phyloP scores from a whole-genome alignment of 768 basidiomycete species.

The Termitomyces sp. region DNA sequence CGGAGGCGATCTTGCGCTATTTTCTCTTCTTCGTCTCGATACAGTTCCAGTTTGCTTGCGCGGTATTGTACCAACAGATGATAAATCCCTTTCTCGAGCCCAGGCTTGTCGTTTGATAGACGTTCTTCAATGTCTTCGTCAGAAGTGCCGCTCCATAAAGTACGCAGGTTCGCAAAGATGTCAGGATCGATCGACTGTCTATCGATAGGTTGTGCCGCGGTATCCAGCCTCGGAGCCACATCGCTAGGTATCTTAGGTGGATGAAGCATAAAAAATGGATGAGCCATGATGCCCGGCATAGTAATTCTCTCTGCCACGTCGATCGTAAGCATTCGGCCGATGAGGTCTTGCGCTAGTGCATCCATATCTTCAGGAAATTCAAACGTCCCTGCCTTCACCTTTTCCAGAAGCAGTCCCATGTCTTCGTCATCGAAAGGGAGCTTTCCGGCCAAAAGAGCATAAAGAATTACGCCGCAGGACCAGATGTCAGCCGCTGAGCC shows the following conservation, averaged over 20 bases:
- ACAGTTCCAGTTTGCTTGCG: constrained; percentile 64
- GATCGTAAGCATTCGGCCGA: constrained; percentile 74
- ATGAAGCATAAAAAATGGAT: constrained; percentile 71
- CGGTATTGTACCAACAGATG: constrained; percentile 85
- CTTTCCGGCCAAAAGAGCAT: constrained; percentile 77
- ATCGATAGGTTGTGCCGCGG: constrained; percentile 65
- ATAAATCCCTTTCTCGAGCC: constrained; percentile 97
- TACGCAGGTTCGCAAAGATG: constrained; percentile 84
- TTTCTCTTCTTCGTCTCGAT: constrained; percentile 62
- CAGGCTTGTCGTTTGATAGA: constrained; percentile 61
- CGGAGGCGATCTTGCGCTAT: constrained; percentile 29
- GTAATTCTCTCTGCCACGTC: constrained; percentile 75
- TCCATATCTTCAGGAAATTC: constrained; percentile 72
- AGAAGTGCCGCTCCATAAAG: constrained; percentile 82
- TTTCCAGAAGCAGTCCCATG: constrained; percentile 67
- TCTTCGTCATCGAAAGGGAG: constrained; percentile 96
- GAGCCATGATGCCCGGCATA: constrained; percentile 71
- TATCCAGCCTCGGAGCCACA: constrained; percentile 55
- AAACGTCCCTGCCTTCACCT: constrained; percentile 70
- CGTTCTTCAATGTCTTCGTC: constrained; percentile 70
- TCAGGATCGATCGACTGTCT: constrained; percentile 74
- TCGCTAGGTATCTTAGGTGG: constrained; percentile 36
- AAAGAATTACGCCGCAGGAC: constrained; percentile 94
- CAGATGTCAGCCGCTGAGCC: constrained; percentile 91
- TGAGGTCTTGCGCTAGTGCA: constrained; percentile 66